Percentiles rank a stretch among this genome's conserved stretches.
Conservation (phyloP, 2,329 filamentous ascomycete species). For the Cordyceps sp. region DNA sequence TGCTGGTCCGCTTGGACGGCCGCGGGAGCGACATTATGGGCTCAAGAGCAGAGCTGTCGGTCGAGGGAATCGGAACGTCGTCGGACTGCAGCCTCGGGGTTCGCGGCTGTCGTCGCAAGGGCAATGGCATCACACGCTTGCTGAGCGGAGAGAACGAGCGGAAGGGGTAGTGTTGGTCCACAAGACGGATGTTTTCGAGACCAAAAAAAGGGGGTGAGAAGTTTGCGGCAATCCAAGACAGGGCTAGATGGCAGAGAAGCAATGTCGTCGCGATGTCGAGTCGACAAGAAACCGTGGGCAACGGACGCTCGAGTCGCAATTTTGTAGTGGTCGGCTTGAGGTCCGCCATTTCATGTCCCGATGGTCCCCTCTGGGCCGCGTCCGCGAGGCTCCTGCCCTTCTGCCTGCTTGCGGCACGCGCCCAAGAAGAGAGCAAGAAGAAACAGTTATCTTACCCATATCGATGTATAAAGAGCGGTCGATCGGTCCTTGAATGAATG, state of each 20-base stretch:
- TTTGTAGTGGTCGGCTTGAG: too few species aligned
- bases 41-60: constrained; percentile 4
- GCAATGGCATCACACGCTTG: background rate
- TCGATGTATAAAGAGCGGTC: constrained; percentile 21
- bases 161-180: constrained; percentile 6
- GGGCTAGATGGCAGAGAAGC: constrained; percentile 24
- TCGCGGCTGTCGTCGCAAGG: constrained; percentile 16
- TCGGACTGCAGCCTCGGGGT: constrained; percentile 33
- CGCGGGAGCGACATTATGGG: constrained; percentile 4
- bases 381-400: constrained; percentile 8
- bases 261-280: constrained; percentile 17
- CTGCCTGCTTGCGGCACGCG: constrained; percentile 9
- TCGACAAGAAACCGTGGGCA: too few species aligned
- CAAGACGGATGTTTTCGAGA: constrained; percentile 10
- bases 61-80: constrained; percentile 8
- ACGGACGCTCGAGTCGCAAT: too few species aligned
- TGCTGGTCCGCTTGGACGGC: constrained; percentile 17
- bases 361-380: too few species aligned
- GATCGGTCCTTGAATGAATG: constrained; percentile 10
- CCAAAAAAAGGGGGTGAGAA: constrained; percentile 11
- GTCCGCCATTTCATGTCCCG: too few species aligned
- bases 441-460: constrained; percentile 24
- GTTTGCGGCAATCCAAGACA: constrained; percentile 23
- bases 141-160: background rate
- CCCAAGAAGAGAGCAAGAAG: constrained; percentile 5